Base-by-base conservation (phyloP, 805 yeast genomes). In the Nematodospora valgi region DNA sequence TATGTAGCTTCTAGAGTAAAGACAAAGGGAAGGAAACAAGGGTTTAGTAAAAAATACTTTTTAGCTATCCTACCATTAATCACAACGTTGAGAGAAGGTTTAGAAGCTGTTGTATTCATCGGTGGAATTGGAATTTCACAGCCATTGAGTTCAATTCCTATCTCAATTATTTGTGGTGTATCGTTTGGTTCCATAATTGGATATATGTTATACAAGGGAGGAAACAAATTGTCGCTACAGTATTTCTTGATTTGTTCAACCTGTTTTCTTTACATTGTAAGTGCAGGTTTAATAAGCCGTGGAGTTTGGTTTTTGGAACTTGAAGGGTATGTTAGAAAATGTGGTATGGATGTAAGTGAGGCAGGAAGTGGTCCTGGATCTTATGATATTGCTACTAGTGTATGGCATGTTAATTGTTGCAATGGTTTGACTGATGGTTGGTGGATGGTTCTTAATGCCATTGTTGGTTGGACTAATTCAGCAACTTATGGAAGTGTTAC, bases 381-480 rank as follows among this genome's bases (percentile, higher is more conserved):
- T 0, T 88, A 88, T 52, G 95, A 88, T 50, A 80, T 88, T 15
- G 46, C 74, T 14, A 74, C 70, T 31, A 79, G 93, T 5, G 80
- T 88, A 2, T 88, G 97, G 97, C 97, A 88, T 56, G 95, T 88
- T 17, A 86, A 88, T 59, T 87, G 96, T 58, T 88, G 97, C 62
- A 87, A 87, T 56, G 94, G 95, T 23, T 82, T 85, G 46, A 83
- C 75, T n/a, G 96, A 88, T 51, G 95, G 95, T 4, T 78, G 81
- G 21, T 88, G 95, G 95, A 86, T 87, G 95, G 66, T 88, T 23
- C 70, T 85, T 49, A 86, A 89, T 23, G 96, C 95, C 1, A 67
- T 88, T 4, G 71, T 88, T 33, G 97, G 97, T 2, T 88, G 97
- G 97, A 87, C 93, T 10, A 88, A 88, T 56, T 78, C 89, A 44